These are phyloP conservation scores for Nitzschia sp. DNA, from an alignment of 108 stramenopile genomes.

Conservation along the genomic window DNA sequence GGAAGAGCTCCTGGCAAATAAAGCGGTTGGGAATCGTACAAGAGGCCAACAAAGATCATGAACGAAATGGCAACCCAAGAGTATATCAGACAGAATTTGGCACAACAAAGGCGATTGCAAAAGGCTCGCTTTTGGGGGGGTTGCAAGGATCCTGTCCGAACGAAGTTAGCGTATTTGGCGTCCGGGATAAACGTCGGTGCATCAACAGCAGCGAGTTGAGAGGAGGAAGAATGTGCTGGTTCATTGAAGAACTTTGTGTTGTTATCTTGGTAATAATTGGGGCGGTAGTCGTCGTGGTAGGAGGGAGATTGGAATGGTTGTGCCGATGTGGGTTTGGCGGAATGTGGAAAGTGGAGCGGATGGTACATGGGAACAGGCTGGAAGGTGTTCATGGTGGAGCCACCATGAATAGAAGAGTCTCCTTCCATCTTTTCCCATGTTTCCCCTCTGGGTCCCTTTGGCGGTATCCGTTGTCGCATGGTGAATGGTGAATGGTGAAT, in stretches of 20 bases:
- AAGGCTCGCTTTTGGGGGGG: not conserved
- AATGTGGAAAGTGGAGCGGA: slow-evolving; percentile 16
- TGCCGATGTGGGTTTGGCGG: not conserved
- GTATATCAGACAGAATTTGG: slow-evolving; percentile 30
- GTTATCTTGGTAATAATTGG: not conserved
- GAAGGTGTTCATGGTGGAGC: not conserved
- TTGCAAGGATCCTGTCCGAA: slow-evolving; percentile 13
- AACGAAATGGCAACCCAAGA: slow-evolving; percentile 38
- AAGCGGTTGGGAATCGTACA: slow-evolving; percentile 47
- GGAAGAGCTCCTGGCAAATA: slow-evolving; percentile 37
- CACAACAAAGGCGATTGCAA: slow-evolving; percentile 15
- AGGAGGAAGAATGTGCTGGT: not conserved
- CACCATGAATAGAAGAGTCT: slow-evolving; percentile 1
- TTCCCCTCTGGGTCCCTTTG: not conserved
- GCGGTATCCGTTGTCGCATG: slow-evolving; percentile 31
- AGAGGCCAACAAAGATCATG: slow-evolving; percentile 38
- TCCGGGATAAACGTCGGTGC: slow-evolving; percentile 29
- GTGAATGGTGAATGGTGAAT: not conserved
- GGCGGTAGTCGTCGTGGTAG: not conserved
- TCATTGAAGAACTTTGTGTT: too few relatives aligned
- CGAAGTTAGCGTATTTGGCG: slow-evolving; percentile 19
- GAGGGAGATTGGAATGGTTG: too few relatives aligned
- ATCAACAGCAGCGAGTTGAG: not conserved
- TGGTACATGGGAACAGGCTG: slow-evolving; percentile 37
- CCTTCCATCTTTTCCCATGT: slow-evolving; percentile 13